Evolutionary conservation across 208 protist genomes (phyloP).

Genomic region (Acanthamoeba rhysodes): DNA sequence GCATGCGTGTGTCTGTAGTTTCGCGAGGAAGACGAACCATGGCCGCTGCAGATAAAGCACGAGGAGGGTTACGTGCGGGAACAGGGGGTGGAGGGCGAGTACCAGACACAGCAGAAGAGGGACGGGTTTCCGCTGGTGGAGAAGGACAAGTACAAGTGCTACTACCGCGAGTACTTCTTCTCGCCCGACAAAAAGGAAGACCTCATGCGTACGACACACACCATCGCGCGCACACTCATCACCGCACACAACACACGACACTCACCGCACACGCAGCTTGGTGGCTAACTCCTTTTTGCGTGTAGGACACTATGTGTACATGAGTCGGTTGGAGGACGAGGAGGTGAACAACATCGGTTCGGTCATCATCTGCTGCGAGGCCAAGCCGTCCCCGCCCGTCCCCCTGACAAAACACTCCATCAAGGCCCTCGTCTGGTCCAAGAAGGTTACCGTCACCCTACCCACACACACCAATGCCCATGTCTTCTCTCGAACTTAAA

Average conservation of each 20-base stretch:
- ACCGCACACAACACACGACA: not conserved
- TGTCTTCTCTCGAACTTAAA: not conserved
- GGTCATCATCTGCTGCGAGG: constrained; percentile 48
- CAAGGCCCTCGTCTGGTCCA: constrained; percentile 52
- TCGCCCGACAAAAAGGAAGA: constrained; percentile 36
- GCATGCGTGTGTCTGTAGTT: not conserved
- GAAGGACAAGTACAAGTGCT: constrained; percentile 65
- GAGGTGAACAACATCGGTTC: constrained; percentile 69
- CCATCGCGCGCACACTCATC: not conserved
- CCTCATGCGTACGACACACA: not conserved
- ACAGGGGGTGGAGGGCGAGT: constrained; percentile 58
- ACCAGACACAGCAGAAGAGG: constrained; percentile 30
- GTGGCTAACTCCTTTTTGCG: not conserved
- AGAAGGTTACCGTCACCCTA: not conserved
- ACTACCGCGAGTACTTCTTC: constrained; percentile 66
- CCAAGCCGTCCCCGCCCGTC: constrained; percentile 15
- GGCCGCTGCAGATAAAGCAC: constrained; percentile 26
- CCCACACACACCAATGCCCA: not conserved
- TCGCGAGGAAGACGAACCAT: not conserved
- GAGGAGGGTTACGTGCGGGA: constrained; percentile 50
- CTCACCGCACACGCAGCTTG: not conserved
- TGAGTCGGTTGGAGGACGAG: constrained; percentile 63
- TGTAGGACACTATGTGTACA: constrained; percentile 47
- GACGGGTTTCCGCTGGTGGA: constrained; percentile 30
- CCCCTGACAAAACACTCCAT: constrained; percentile 17